Evolutionary conservation across 1,139 yeast genomes (phyloP).

Genomic region (Sugiyamaella xylanicola): DNA sequence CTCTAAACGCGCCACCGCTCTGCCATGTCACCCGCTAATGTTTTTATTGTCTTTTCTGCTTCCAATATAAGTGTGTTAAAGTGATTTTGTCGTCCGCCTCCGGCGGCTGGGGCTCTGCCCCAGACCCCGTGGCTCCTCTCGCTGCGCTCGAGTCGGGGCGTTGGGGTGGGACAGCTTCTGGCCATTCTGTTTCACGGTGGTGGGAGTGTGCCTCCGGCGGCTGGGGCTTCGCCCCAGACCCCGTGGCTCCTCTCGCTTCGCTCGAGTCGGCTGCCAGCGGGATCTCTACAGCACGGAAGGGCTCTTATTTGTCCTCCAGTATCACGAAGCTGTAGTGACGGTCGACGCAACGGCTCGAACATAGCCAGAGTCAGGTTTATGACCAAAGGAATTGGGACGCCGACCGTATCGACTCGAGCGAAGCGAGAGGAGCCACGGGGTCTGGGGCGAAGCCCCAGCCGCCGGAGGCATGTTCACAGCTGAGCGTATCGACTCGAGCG

Average conservation of each 20-base stretch:
- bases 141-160: slow-evolving; percentile 8
- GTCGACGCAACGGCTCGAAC: too few species aligned
- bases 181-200: not conserved
- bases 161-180: not conserved
- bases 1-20: slow-evolving; percentile 23
- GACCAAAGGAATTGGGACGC: too few species aligned
- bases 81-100: slow-evolving; percentile 3
- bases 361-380: too few species aligned
- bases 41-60: not conserved
- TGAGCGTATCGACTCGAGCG: not conserved
- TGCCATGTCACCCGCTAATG: not conserved
- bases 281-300: too few species aligned
- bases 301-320: too few species aligned
- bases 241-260: not conserved
- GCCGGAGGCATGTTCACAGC: too few species aligned
- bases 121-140: slow-evolving; percentile 12
- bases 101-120: slow-evolving; percentile 19
- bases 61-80: slow-evolving; percentile 10
- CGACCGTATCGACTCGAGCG: too few species aligned
- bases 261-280: too few species aligned
- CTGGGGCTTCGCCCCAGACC: not conserved
- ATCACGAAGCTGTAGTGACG: too few species aligned
- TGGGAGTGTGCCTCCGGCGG: not conserved
- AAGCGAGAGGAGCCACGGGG: too few species aligned
- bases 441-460: too few species aligned